Conservation (phyloP, 2,329 filamentous ascomycete genomes). For the Scedosporium boydii region DNA sequence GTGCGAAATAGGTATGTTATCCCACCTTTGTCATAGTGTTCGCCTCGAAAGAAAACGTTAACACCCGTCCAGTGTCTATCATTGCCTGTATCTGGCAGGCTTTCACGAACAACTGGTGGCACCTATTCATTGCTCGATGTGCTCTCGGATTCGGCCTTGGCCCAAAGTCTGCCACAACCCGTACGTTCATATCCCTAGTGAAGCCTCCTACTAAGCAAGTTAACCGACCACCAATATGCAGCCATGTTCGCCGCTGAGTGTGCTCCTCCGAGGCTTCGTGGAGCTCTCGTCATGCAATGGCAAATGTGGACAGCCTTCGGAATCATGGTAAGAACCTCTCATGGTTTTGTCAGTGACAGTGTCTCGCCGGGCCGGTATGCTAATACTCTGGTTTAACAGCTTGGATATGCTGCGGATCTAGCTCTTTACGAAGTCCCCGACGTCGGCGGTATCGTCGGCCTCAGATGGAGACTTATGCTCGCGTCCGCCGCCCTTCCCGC, state of each 20-base stretch:
- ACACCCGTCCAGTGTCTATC: constrained; percentile 38
- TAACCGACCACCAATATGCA: constrained; percentile 17
- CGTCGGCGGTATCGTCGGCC: constrained; percentile 37
- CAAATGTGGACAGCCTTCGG: constrained; percentile 39
- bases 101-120: constrained; percentile 44
- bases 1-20: neutral
- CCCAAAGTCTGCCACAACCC: constrained; percentile 58
- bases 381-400: neutral
- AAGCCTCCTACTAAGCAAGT: neutral
- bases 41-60: constrained; percentile 25
- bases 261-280: constrained; percentile 52
- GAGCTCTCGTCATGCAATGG: constrained; percentile 55
- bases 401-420: constrained; percentile 51
- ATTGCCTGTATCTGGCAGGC: constrained; percentile 42
- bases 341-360: neutral
- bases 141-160: constrained; percentile 62
- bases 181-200: neutral
- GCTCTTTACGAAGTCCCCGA: constrained; percentile 50
- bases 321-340: constrained; percentile 28
- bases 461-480: constrained; percentile 62
- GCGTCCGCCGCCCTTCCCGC: constrained; percentile 56
- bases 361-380: neutral
- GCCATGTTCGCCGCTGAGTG: constrained; percentile 61
- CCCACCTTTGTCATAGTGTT: neutral
- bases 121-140: constrained; percentile 64